These are phyloP conservation scores for Wickerhamomyces bisporus DNA, from an alignment of 805 yeast species.

Conservation along the genomic window DNA sequence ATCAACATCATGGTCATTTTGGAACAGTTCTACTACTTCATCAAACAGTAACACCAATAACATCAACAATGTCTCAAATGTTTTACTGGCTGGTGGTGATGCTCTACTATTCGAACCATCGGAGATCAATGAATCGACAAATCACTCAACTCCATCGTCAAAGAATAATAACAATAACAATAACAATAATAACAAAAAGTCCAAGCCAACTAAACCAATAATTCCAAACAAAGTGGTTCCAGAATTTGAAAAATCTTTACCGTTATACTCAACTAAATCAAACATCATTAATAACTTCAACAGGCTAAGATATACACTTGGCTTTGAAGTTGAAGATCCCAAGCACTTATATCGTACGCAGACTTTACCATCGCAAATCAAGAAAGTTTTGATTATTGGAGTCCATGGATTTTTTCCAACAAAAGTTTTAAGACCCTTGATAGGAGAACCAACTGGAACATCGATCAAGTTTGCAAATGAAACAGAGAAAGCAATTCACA, in stretches of 20 bases:
- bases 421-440: constrained; percentile 71
- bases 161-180: no score
- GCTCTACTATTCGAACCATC: constrained; percentile 22
- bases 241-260: constrained; percentile 20
- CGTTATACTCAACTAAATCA: constrained; percentile 12
- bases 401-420: constrained; percentile 97
- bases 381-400: constrained; percentile 77
- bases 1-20: constrained; percentile 24
- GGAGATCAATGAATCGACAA: constrained; percentile 2
- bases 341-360: constrained; percentile 21
- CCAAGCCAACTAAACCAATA: constrained; percentile 1
- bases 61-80: constrained; percentile 11
- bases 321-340: constrained; percentile 23
- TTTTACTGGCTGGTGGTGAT: constrained; percentile 18
- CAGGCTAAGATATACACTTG: constrained; percentile 19
- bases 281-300: constrained; percentile 19
- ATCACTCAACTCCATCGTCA: background rate
- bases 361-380: constrained; percentile 25
- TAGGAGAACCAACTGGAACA: constrained; percentile 97
- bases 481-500: constrained; percentile 71
- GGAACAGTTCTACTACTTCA: constrained; percentile 13
- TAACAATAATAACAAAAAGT: background rate
- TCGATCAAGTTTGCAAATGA: constrained; percentile 86
- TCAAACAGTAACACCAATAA: no score
- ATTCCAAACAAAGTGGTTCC: constrained; percentile 23